These are phyloP conservation scores for Cornus kousa DNA, from an alignment of 148 eudicot genomes.

Conservation along the genomic window DNA sequence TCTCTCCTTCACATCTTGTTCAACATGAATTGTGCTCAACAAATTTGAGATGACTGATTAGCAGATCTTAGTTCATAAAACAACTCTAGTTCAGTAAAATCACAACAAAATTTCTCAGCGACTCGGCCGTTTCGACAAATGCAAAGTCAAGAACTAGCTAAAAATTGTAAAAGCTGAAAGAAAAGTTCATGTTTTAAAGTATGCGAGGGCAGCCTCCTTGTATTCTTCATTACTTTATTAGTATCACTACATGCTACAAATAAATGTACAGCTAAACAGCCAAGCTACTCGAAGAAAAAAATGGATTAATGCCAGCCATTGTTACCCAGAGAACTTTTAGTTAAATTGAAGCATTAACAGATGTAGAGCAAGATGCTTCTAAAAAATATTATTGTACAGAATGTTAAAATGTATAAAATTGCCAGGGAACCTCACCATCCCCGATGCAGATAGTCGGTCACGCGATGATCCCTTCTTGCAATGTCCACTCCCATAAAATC, in stretches of 20 bases:
- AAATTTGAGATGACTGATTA: background rate
- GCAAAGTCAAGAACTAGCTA: background rate
- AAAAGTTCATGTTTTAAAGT: background rate
- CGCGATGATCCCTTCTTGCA: conserved; percentile 82
- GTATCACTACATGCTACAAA: background rate
- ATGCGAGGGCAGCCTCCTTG: background rate
- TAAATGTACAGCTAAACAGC: background rate
- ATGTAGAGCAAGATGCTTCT: background rate
- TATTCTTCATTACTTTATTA: background rate
- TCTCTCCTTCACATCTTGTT: too few relatives aligned
- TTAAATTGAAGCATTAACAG: conserved; percentile 14
- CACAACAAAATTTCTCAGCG: background rate
- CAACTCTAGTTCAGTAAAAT: background rate
- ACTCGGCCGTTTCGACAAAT: background rate
- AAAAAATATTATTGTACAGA: conserved; percentile 27
- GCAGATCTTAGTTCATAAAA: background rate
- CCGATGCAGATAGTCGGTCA: conserved; percentile 62
- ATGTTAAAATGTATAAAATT: conserved; percentile 29
- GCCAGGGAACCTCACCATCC: conserved; percentile 21
- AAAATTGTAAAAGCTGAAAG: background rate
- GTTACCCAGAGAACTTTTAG: background rate
- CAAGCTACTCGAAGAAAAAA: background rate
- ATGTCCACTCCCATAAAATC: conserved; percentile 67
- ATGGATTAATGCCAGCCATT: background rate
- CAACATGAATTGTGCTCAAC: background rate